Evolutionary conservation across 257 asterid species (phyloP).

Genomic region (Solanum dulcamara): DNA sequence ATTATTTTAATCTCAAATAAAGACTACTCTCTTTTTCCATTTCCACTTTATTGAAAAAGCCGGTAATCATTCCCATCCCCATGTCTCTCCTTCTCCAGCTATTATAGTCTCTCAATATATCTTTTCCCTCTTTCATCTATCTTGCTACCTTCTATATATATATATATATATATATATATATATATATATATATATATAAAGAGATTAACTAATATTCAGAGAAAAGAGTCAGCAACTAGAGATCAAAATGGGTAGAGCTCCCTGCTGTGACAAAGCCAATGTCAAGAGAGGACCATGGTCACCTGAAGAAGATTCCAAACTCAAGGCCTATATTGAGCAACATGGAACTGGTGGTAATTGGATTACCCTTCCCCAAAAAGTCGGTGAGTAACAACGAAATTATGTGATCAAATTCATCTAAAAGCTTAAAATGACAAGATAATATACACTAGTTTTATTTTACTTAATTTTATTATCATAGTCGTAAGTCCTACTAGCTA

Average conservation of each 20-base stretch:
- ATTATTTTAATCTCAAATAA: conserved; percentile 10
- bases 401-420: neutral
- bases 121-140: neutral
- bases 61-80: conserved; percentile 14
- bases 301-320: conserved; percentile 32
- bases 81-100: conserved; percentile 31
- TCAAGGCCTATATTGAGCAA: conserved; percentile 25
- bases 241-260: conserved; percentile 27
- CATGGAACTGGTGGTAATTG: conserved; percentile 32
- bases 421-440: neutral
- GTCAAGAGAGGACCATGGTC: conserved; percentile 43
- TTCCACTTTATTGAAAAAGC: conserved; percentile 18
- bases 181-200: neutral
- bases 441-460: too few species aligned
- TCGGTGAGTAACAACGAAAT: conserved; percentile 3
- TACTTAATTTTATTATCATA: neutral
- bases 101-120: conserved; percentile 6
- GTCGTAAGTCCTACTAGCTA: neutral
- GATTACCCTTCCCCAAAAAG: conserved; percentile 31
- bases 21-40: conserved; percentile 15
- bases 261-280: conserved; percentile 33
- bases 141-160: neutral
- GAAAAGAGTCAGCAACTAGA: neutral
- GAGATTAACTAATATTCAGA: neutral
- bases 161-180: neutral